Base-by-base conservation (phyloP, 805 yeast genomes). In the Cyberlindnera maclurae region DNA sequence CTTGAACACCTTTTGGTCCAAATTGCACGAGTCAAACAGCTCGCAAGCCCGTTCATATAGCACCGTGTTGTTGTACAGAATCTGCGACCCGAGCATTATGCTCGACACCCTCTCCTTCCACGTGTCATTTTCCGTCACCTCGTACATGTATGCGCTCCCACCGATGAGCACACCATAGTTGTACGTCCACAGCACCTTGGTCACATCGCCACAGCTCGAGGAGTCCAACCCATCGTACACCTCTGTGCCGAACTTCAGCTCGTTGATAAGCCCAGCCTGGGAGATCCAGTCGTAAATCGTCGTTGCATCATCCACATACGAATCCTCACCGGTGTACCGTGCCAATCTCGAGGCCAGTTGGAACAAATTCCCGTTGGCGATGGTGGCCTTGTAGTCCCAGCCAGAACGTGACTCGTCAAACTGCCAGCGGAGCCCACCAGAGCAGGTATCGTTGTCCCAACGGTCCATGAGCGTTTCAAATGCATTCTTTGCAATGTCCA, bases 11-110 rank as follows among this genome's bases (percentile, higher is more conserved):
- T 93, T 71, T 68, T 89, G 95, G 67, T 90, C 97, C 36, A 75
- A 78, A 59, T 84, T 74, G 67, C 97, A 90, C 10, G 53, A 55
- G 31, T 64, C 57, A 12, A 57, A 55, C 11, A 69, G 68, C 67
- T 84, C 94, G 63, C 97, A 90, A 1, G 95, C 90, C 13, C 85
- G 80, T 60, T 90, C 97, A 52, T 73, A 84, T 71, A 86, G 67
- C 38, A 86, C 66, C 20, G 67, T 61, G 36, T 64, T 49, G 33
- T 71, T 62, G 46, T 68, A 54, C 11, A 52, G 29, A 53, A 75
- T 33, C 35, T 52, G 57, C 4, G 58, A 54, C 2, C 58, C 58
- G 3, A 42, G 20, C 5, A 54, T 38, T 32, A 54, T 41, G 28
- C 32, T 26, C 3, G 45, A 45, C 5, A 46, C 37, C 12, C 47